These are phyloP conservation scores for Lachnellula willkommii DNA, from an alignment of 2,329 filamentous ascomycete genomes.

Conservation along the genomic window DNA sequence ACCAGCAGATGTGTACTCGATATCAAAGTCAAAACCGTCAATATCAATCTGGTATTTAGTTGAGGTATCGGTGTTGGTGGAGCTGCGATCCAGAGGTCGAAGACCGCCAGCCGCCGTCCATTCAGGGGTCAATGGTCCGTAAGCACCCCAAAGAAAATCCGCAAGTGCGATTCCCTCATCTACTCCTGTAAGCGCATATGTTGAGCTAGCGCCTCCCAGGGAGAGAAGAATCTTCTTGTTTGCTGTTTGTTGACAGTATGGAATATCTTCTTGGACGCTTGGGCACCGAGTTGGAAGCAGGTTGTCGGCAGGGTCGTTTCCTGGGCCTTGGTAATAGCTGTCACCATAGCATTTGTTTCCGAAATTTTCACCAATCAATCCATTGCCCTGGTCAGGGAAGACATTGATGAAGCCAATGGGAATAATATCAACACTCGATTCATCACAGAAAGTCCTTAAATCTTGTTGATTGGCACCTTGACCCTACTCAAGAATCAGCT, in stretches of 20 bases:
- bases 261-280: constrained; percentile 34
- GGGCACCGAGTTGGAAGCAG: constrained; percentile 33
- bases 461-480: constrained; percentile 36
- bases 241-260: constrained; percentile 36
- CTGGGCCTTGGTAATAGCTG: constrained; percentile 22
- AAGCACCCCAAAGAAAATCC: constrained; percentile 37
- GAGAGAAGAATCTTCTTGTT: constrained; percentile 40
- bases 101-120: constrained; percentile 30
- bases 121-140: constrained; percentile 34
- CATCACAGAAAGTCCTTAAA: constrained; percentile 37
- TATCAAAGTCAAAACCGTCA: constrained; percentile 34
- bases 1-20: constrained; percentile 23
- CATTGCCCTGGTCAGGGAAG: constrained; percentile 40
- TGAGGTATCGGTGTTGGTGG: constrained; percentile 9
- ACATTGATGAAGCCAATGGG: constrained; percentile 39
- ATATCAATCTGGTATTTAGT: constrained; percentile 22
- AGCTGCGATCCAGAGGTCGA: constrained; percentile 26
- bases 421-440: constrained; percentile 39
- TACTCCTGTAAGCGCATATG: constrained; percentile 35
- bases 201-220: constrained; percentile 31
- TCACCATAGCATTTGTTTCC: constrained; percentile 37
- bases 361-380: constrained; percentile 38
- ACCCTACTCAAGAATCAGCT: constrained; percentile 29
- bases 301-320: constrained; percentile 31
- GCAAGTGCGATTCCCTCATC: constrained; percentile 34